Evolutionary conservation across 2,329 filamentous ascomycete genomes (phyloP).

Genomic region (Fusarium sp.): DNA sequence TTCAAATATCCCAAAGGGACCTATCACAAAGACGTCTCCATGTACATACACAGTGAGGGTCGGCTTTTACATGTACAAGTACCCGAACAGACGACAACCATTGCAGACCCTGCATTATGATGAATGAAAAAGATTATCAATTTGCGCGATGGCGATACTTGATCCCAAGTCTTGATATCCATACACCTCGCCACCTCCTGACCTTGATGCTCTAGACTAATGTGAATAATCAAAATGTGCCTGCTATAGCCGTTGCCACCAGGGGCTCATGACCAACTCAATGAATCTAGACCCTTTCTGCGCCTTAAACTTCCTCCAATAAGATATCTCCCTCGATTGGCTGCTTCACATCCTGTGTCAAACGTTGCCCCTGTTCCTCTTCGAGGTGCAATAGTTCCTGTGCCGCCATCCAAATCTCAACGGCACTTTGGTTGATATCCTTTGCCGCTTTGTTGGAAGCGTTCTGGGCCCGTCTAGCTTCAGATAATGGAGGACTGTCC

Average conservation of each 20-base stretch:
- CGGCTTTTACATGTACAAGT: not conserved
- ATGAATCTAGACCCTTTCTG: not conserved
- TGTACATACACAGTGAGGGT: not conserved
- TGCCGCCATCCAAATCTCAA: slow-evolving; percentile 49
- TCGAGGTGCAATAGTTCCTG: slow-evolving; percentile 47
- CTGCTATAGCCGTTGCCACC: not conserved
- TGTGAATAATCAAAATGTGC: not conserved
- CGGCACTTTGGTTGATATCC: slow-evolving; percentile 34
- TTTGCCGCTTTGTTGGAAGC: not conserved
- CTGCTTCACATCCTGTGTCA: not conserved
- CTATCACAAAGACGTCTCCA: not conserved
- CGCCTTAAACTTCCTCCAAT: not conserved
- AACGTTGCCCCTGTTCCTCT: slow-evolving; percentile 18
- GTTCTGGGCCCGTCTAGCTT: not conserved
- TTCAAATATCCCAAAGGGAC: not conserved
- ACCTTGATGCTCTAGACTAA: not conserved
- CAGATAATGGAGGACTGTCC: slow-evolving; percentile 1
- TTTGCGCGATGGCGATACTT: not conserved
- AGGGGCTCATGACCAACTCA: not conserved
- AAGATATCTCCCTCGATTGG: not conserved
- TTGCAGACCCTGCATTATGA: not conserved
- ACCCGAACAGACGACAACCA: not conserved
- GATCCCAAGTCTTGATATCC: not conserved
- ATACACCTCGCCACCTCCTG: not conserved
- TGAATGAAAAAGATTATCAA: slow-evolving; percentile 2